Base-by-base conservation (phyloP, 2,329 filamentous ascomycete genomes). In the Kalmusia sp. region DNA sequence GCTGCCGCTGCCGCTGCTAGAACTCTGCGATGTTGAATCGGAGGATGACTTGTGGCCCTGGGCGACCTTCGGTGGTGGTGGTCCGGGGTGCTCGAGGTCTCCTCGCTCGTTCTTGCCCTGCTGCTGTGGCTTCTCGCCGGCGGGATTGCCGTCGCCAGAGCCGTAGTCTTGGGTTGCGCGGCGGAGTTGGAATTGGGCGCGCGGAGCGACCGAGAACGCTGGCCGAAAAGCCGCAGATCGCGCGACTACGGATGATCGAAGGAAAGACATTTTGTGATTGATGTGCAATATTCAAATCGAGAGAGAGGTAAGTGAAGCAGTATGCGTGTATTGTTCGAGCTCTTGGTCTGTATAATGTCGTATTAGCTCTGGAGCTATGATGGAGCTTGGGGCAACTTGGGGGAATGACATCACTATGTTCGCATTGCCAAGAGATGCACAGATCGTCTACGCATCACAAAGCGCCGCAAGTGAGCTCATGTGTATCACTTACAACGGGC, bases 61-160 rank as follows among this genome's bases (percentile, higher is more conserved):
- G n/a, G 72, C 77, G 5, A 70, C 74, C 52, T 77, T 74, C 3
- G 77, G 77, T 8, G 77, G 69, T 52, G 76, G 64, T 5, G 78
- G 77, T 5, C 78, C 78, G 2, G 78, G 77, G 54, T 80, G 78
- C 65, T 80, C 78, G 25, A 74, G 58, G 55, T 75, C 61, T 49
- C 72, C 73, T 12, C 71, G 72, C 3, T 62, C 64, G 56, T 73
- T 76, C 35, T 72, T 56, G 58, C 76, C 75, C 57, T 78, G 76
- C 43, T 75, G 56, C 62, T 79, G 67, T 1, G 76, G 76, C n/a
- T 75, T 73, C 61, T 79, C 76, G 52, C 73, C 75, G n/a, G 57
- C 69, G 25, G 76, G 76, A 44, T 76, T 73, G 57, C 76, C 76
- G 6, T 69, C 59, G 49, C 75, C 77, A 21, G 69, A 74, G 59